Base-by-base conservation (phyloP, 371 early-diverging fungal genomes). In the Phascolomyces articulosus region DNA sequence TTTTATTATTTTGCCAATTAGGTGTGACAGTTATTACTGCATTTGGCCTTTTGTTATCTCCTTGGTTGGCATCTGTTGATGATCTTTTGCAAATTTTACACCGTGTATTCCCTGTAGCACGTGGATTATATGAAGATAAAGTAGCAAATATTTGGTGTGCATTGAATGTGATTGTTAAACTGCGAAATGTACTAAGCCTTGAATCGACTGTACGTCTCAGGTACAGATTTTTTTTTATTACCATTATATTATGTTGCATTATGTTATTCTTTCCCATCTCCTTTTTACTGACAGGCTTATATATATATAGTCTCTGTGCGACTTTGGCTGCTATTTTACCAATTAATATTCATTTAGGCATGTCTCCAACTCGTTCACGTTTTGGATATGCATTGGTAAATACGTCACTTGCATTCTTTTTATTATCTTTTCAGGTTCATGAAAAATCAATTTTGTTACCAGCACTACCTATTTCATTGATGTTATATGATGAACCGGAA, bases 101-200 rank as follows among this genome's bases (percentile, higher is more conserved):
- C 40, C 89, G 98, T 9, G 79, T 98, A 2, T 98, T 98, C 60
- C 98, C 98, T 0, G 87, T 98, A 2, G 90, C 90, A 7, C 89
- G 98, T 29, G 98, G 98, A 0, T 80, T 98, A 8, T 98, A 93
- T 73, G 98, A 98, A 69, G 98, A 98, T 77, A 98, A 98, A 73
- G 97, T 98, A 0, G 98, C 96, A 40, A 97, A 96, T 67, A 68
- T 97, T 6, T 98, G 98, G 98, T 98, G 98, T 71, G 92, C 96
- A 0, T 26, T 94, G 2, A 96, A 90, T 61, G 87, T 96, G 1
- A 77, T 90, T 7, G 67, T 97, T 68, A 97, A 97, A 66, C 68
- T 96, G 38, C 90, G 92, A 15, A 75, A 84, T 6, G 63, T 92
- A 20, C 87, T 92, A 60, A 74, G 74, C 16, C 64, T 89, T 16